phyloP scores from a whole-genome alignment of 2,329 filamentous ascomycete species.

The Ophiostoma ulmi region DNA sequence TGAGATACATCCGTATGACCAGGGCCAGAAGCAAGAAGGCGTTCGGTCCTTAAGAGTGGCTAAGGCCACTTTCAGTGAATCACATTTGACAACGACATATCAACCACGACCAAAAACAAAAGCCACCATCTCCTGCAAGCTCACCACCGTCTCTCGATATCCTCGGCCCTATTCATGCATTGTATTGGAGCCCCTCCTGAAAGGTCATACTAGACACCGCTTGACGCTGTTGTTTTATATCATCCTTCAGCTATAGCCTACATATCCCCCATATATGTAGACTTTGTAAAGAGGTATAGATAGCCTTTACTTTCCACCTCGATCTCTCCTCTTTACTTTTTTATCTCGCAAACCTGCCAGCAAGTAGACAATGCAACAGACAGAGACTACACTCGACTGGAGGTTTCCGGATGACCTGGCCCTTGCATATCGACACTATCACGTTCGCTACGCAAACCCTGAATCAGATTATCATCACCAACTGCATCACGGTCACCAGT shows the following conservation, averaged over 20 bases:
- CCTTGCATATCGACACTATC: neutral
- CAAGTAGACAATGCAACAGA: constrained; percentile 23
- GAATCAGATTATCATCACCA: neutral
- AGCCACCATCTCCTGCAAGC: neutral
- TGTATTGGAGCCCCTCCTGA: neutral
- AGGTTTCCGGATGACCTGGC: constrained; percentile 20
- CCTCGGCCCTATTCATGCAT: neutral
- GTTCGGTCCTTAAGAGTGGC: neutral
- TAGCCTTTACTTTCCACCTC: neutral
- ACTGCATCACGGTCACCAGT: neutral
- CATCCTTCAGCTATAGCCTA: neutral
- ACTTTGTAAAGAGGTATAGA: neutral
- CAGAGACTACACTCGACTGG: constrained; percentile 19
- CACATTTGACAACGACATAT: neutral
- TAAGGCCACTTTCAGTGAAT: neutral
- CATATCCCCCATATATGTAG: neutral
- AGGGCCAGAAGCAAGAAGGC: neutral
- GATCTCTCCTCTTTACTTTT: neutral
- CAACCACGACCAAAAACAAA: neutral
- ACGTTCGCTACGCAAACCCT: neutral
- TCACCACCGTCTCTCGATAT: neutral
- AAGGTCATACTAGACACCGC: neutral
- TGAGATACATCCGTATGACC: neutral
- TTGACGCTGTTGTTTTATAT: neutral
- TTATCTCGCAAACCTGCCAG: neutral